These are phyloP conservation scores for Adansonia grandidieri DNA, from an alignment of 441 rosid species.

Conservation along the genomic window DNA sequence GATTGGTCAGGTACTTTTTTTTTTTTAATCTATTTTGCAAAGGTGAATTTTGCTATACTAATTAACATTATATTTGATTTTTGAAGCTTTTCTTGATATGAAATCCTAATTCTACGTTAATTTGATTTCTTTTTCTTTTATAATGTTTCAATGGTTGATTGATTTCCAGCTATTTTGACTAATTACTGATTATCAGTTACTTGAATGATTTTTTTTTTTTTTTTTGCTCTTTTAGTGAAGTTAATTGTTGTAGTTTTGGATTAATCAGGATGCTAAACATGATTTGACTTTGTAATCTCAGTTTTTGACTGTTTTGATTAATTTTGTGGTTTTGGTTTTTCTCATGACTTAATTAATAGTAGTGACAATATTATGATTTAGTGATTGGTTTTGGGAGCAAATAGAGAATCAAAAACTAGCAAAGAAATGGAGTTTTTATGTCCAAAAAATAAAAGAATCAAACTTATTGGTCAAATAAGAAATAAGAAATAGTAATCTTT, in stretches of 20 bases:
- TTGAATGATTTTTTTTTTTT: not conserved
- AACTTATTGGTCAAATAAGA: not conserved
- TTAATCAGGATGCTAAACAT: not conserved
- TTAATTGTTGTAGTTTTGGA: not conserved
- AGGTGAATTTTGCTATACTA: not conserved
- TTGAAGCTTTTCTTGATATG: not conserved
- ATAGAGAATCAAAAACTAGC: not conserved
- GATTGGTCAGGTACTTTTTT: slow-evolving; percentile 75
- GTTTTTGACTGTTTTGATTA: not conserved
- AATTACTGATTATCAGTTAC: not conserved
- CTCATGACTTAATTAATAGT: not conserved
- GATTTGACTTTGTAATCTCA: not conserved
- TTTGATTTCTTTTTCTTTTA: not conserved
- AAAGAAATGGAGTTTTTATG: not conserved
- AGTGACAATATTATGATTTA: not conserved
- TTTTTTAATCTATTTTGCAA: not conserved
- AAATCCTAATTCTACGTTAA: not conserved
- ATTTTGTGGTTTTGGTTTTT: not conserved
- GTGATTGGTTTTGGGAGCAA: not conserved
- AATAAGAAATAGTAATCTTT: not conserved
- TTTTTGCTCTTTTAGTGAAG: not conserved
- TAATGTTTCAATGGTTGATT: not conserved
- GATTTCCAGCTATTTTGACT: not conserved
- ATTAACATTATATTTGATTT: not conserved
- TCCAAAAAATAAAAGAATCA: not conserved